Evolutionary conservation across 805 yeast species (phyloP).

Genomic region (Osmozyma mogii): DNA sequence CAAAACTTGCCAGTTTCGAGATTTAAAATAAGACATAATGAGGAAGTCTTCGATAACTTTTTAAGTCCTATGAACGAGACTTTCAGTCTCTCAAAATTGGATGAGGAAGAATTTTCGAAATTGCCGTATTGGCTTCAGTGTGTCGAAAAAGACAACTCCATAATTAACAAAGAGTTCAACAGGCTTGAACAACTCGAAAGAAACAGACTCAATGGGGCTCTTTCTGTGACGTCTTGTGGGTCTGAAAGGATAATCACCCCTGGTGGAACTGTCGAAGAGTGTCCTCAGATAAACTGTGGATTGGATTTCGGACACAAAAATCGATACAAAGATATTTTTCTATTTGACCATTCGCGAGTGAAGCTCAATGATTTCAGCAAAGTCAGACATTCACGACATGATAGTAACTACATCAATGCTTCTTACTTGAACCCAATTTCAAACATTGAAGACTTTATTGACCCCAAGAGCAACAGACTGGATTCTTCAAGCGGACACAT

Average conservation of each 20-base stretch:
- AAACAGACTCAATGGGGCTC: conserved; percentile 42
- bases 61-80: conserved; percentile 29
- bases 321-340: conserved; percentile 14
- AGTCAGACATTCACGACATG: conserved; percentile 5
- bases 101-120: conserved; percentile 1
- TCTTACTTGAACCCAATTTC: conserved; percentile 45
- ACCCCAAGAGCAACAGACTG: too few species aligned
- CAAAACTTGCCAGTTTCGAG: conserved; percentile 19
- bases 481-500: background rate
- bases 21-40: conserved; percentile 44
- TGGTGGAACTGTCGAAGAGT: conserved; percentile 10
- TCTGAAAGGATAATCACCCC: conserved; percentile 7
- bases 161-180: conserved; percentile 40
- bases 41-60: conserved; percentile 34
- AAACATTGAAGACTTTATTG: background rate
- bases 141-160: conserved; percentile 5
- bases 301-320: conserved; percentile 15
- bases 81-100: conserved; percentile 33
- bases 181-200: conserved; percentile 64
- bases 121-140: conserved; percentile 12
- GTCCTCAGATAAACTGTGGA: conserved; percentile 45
- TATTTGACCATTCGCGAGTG: conserved; percentile 14
- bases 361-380: conserved; percentile 2
- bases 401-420: conserved; percentile 75
- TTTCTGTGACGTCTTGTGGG: background rate